A percentile compares a stretch with the other conserved stretches of the same genome.
Conservation (phyloP, 2,329 filamentous ascomycete species). For the Epichloe coenophiala region DNA sequence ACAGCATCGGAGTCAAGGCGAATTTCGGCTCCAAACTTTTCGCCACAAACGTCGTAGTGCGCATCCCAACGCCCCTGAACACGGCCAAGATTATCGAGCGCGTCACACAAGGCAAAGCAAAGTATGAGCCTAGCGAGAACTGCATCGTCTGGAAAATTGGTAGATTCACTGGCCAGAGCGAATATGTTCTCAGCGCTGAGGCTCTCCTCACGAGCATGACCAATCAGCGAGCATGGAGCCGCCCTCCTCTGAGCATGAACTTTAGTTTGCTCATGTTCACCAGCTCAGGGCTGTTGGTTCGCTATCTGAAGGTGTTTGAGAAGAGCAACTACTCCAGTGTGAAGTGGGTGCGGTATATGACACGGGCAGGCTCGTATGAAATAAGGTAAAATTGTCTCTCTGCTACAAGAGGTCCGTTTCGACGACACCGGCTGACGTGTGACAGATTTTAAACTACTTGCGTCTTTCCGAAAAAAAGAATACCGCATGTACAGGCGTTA, state of each 20-base stretch:
- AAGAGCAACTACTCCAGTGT: slow-evolving; percentile 98
- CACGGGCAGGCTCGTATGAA: slow-evolving; percentile 91
- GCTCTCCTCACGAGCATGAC: slow-evolving; percentile 93
- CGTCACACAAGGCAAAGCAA: slow-evolving; percentile 90
- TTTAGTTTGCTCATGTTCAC: slow-evolving; percentile 98
- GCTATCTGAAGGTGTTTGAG: slow-evolving; percentile 97
- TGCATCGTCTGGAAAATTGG: slow-evolving; percentile 99
- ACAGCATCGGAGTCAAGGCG: slow-evolving; percentile 92
- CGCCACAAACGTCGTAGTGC: slow-evolving; percentile 87
- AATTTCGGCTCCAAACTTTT: slow-evolving; percentile 96
- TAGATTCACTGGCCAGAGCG: slow-evolving; percentile 94
- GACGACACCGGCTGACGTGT: slow-evolving; percentile 6
- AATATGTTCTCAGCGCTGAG: slow-evolving; percentile 89
- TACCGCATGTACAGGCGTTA: slow-evolving; percentile 1
- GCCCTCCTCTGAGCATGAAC: slow-evolving; percentile 80
- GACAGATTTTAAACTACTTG: slow-evolving; percentile 20
- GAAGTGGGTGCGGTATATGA: slow-evolving; percentile 99
- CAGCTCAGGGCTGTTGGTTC: slow-evolving; percentile 77
- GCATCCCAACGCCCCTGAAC: slow-evolving; percentile 91
- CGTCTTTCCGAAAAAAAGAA: neutral
- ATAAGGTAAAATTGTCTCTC: slow-evolving; percentile 49
- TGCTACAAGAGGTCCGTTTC: neutral
- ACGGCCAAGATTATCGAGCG: slow-evolving; percentile 88
- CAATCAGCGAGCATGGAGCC: slow-evolving; percentile 91
- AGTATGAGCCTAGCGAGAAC: slow-evolving; percentile 96